A percentile compares a stretch with the other conserved stretches of the same genome.
Conservation (phyloP, 2,329 filamentous ascomycete genomes). For the Cladobotryum protrusum region DNA sequence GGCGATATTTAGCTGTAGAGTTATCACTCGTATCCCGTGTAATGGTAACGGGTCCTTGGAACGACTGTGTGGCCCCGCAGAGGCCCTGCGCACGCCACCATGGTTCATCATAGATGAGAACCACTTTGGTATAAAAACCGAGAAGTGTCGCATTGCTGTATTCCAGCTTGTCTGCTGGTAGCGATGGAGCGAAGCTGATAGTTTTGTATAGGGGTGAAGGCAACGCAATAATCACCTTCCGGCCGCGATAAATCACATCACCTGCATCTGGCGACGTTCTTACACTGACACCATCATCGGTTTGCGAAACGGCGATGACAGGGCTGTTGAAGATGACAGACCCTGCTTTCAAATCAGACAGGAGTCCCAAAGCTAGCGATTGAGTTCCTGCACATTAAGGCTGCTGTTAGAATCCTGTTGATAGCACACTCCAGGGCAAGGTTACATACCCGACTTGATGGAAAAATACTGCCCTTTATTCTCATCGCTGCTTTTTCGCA, state of each 20-base stretch:
- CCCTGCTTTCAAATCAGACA: too few relatives aligned
- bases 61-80: conserved; percentile 2
- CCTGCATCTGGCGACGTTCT: neutral
- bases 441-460: too few relatives aligned
- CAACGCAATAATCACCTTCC: conserved; percentile 21
- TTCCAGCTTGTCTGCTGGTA: conserved; percentile 30
- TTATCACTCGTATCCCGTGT: conserved; percentile 34
- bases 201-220: too few relatives aligned
- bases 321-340: too few relatives aligned
- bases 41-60: conserved; percentile 31
- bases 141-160: conserved; percentile 30
- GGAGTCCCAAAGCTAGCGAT: too few relatives aligned
- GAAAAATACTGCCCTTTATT: too few relatives aligned
- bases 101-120: conserved; percentile 25
- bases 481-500: neutral
- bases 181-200: neutral
- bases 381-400: too few relatives aligned
- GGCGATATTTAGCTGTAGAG: conserved; percentile 19
- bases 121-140: conserved; percentile 40
- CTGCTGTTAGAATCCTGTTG: too few relatives aligned
- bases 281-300: neutral
- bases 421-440: too few relatives aligned
- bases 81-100: conserved; percentile 29
- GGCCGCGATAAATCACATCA: conserved; percentile 13
- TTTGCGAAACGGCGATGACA: neutral